A percentile compares a stretch with the other conserved stretches of the same genome.
Conservation (phyloP, 305 asterid genomes). For the Solanum hybrid region DNA sequence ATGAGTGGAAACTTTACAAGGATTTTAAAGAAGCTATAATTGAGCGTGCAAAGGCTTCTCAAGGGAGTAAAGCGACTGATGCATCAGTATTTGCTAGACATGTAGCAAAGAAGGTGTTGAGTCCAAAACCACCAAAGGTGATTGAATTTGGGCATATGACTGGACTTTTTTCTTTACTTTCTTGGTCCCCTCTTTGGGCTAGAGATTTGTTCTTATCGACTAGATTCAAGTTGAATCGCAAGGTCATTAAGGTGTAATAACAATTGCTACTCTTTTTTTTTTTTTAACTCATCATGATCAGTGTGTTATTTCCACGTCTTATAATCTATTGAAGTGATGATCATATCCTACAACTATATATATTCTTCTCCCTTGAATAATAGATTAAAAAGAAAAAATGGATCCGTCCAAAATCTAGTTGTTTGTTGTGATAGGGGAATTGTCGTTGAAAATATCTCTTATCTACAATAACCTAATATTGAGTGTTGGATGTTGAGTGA, state of each 20-base stretch:
- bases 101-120: conserved; percentile 34
- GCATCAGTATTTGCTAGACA: conserved; percentile 44
- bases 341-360: neutral
- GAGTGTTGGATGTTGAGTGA: neutral
- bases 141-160: conserved; percentile 50
- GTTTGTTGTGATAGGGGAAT: neutral
- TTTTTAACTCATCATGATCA: neutral
- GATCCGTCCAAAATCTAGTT: neutral
- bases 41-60: conserved; percentile 57
- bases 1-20: conserved; percentile 53
- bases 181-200: conserved; percentile 52
- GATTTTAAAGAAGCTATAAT: conserved; percentile 34
- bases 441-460: neutral
- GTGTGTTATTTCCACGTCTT: neutral
- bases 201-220: conserved; percentile 39
- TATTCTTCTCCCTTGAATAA: neutral
- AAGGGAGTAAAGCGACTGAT: conserved; percentile 43
- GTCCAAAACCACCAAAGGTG: conserved; percentile 40
- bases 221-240: conserved; percentile 26
- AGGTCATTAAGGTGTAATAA: neutral
- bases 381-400: neutral
- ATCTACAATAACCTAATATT: neutral
- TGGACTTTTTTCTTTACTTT: conserved; percentile 38
- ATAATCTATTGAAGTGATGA: neutral
- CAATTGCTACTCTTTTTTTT: neutral